Conservation (phyloP, 768 basidiomycete genomes). For the Dentipellis fragilis region DNA sequence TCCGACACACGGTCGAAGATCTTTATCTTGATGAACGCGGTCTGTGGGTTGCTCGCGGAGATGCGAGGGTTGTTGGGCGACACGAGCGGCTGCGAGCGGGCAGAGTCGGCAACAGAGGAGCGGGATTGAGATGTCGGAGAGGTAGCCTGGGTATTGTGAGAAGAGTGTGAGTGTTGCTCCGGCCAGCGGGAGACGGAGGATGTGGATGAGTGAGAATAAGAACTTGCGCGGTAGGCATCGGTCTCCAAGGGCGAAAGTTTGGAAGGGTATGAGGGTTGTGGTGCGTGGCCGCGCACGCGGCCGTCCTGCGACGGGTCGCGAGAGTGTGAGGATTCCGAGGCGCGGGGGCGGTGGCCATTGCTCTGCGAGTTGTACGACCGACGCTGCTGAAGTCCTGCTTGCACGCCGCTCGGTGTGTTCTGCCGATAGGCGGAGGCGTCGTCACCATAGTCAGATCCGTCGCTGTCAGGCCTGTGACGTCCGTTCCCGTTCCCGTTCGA, state of each 20-base stretch:
- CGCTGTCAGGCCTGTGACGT: conserved; percentile 38
- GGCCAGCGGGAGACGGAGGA: conserved; percentile 12
- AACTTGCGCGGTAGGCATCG: conserved; percentile 16
- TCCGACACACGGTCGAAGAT: conserved; percentile 91
- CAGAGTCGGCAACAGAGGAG: conserved; percentile 33
- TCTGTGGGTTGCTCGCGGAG: conserved; percentile 68
- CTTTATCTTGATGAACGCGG: conserved; percentile 96
- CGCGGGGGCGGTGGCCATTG: conserved; percentile 16
- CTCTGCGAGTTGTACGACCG: conserved; percentile 6
- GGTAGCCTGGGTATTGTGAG: conserved; percentile 3
- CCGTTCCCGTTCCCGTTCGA: conserved; percentile 28
- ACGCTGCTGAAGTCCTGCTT: not conserved
- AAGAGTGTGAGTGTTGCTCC: conserved; percentile 1
- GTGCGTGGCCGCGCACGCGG: conserved; percentile 1
- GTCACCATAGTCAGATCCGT: conserved; percentile 46
- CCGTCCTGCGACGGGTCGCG: not conserved
- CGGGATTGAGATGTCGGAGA: conserved; percentile 5
- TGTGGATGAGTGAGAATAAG: conserved; percentile 23
- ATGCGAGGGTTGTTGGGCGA: conserved; percentile 57
- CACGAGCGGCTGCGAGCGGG: conserved; percentile 46
- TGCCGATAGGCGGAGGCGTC: conserved; percentile 7
- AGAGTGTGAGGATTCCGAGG: conserved; percentile 6
- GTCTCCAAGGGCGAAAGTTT: not conserved
- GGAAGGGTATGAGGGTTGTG: not conserved
- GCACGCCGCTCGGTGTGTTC: not conserved